Base-by-base conservation (phyloP, 2,329 filamentous ascomycete genomes). In the Pseudogymnoascus sp. region DNA sequence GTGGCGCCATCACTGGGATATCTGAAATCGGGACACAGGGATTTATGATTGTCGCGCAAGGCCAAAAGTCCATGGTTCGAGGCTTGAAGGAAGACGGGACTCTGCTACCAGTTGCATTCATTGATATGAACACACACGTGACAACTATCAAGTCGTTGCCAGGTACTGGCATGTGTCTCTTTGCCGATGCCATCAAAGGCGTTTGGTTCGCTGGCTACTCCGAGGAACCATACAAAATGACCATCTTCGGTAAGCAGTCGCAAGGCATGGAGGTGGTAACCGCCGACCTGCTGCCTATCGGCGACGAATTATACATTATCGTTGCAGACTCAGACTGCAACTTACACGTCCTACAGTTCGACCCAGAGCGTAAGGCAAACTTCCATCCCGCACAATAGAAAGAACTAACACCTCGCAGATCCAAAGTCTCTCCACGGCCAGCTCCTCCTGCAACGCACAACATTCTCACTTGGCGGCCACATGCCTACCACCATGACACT, bases 121-220 rank as follows among this genome's bases (percentile, higher is more conserved):
- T 99, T 81, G 94, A 99, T 71, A 95, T 97, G 86, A 94, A 91
- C 76, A 95, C 90, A 75, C 94, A 96, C 70, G 91, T 96, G 11
- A 90, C 87, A 2, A 85, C 88, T n/a, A 83, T 91, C 61, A 94
- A 92, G 71, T 90, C 91, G 69, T 81, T 99, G 16, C 86, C 86
- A 3, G 86, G 88, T 1, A 95, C 91, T 0, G 92, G 93, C 0
- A 81, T 99, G 72, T 92, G 90, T 70, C 80, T 96, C 9, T 86
- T 97, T 77, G 90, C 90, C 0, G 94, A 99, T 76, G 90, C 89
- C 0, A 86, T 94, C 72, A 96, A 96, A 77, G 94, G 94, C 0
- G 81, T 97, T 2, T 97, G 94, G 92, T 95, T 99, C 68, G 90
- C 91, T 0, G 94, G 94, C 0, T 99, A 97, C 72, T 94, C 90